phyloP scores from a whole-genome alignment of 345 rosid species.

The Eucalyptus decipiens region DNA sequence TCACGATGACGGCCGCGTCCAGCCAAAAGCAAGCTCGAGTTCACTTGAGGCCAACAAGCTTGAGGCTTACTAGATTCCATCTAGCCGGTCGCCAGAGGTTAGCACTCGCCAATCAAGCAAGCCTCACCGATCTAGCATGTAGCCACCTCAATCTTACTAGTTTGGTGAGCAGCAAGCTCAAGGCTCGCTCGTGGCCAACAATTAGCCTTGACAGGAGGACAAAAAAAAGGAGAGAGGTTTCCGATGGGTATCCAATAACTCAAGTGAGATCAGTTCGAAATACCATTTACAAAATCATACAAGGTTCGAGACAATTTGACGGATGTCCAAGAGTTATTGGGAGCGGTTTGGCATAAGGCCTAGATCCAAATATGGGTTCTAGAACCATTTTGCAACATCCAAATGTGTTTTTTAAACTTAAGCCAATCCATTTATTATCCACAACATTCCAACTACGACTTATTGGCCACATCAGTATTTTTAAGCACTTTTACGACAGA shows the following conservation, averaged over 20 bases:
- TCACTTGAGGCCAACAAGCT: fast-evolving
- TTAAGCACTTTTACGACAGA: neutral
- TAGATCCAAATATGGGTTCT: neutral
- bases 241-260: neutral
- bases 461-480: neutral
- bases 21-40: fast-evolving
- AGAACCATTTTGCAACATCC: too few relatives aligned
- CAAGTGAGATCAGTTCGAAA: neutral
- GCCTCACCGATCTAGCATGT: fast-evolving
- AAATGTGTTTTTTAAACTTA: too few relatives aligned
- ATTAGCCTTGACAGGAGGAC: too few relatives aligned
- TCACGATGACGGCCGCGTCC: fast-evolving
- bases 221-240: neutral
- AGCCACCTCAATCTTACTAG: fast-evolving
- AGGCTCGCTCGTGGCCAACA: fast-evolving
- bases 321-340: too few relatives aligned
- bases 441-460: neutral
- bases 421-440: too few relatives aligned
- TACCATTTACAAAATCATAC: neutral
- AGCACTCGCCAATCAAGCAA: too few relatives aligned
- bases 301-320: neutral
- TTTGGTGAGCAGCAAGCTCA: fast-evolving
- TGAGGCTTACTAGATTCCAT: too few relatives aligned
- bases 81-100: too few relatives aligned
- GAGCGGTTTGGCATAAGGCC: neutral